Conservation (phyloP, 176 grass and related monocot genomes). For the Tillandsia leiboldiana region DNA sequence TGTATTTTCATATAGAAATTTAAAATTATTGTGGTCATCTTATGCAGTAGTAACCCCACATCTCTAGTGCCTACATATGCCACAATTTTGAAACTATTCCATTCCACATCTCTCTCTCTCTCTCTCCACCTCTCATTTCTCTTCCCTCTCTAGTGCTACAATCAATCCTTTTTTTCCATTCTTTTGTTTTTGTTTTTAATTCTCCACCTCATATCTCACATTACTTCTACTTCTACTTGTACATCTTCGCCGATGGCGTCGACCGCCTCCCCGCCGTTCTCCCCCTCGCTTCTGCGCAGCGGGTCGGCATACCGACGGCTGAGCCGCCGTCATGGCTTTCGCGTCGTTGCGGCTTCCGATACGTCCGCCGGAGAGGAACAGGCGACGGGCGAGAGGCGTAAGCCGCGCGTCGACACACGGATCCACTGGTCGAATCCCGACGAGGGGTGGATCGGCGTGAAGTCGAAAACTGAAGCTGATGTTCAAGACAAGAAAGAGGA, state of each 20-base stretch:
- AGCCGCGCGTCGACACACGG: constrained; percentile 79
- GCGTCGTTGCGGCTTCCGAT: constrained; percentile 15
- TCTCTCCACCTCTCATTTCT: not conserved
- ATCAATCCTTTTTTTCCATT: no score
- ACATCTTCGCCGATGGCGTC: constrained; percentile 12
- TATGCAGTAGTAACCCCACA: no score
- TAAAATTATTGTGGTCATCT: no score
- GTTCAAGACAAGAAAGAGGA: constrained; percentile 23
- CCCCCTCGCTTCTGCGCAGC: constrained; percentile 20
- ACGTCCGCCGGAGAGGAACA: constrained; percentile 26
- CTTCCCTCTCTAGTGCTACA: no score
- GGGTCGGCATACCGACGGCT: not conserved
- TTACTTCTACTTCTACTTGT: not conserved
- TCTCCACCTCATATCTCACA: not conserved
- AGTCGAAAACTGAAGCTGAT: constrained; percentile 26
- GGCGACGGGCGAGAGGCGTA: constrained; percentile 14
- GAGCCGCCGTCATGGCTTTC: not conserved
- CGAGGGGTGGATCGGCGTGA: constrained; percentile 79
- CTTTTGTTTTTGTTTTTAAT: not conserved
- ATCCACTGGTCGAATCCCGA: constrained; percentile 77
- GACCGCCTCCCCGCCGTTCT: constrained; percentile 35
- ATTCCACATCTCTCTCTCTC: constrained; percentile 17
- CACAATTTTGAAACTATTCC: no score
- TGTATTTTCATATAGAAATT: no score
- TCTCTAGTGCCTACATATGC: no score